Evolutionary conservation across 805 yeast species (phyloP), one percentile per base, ranked within the genome.

Genomic region (Sugiyamaella smithiae): DNA sequence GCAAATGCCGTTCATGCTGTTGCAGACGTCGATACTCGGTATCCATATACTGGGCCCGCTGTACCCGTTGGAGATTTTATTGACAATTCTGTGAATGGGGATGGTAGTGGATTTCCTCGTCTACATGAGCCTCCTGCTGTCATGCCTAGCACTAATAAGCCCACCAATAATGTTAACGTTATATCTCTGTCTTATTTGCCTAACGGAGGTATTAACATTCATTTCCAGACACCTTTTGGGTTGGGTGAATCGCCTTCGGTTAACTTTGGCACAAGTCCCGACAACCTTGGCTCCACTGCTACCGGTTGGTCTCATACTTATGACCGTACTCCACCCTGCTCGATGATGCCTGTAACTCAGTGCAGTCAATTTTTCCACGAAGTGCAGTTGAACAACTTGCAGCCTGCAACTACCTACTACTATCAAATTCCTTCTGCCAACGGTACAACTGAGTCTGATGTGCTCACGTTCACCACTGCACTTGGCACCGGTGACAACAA

Each of bases 321-420:
- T 40, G 24, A 35, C 19, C 37, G 61, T 14, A 57, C 63, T 5
- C 50, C 51, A 8, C 49, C 60, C 11, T 59, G 59, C 48, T 41
- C 50, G n/a, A 23, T 17, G 41, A 22, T 49, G 23, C 19, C 32
- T 5, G 31, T 52, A 6, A 52, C 55, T 12, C 31, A 24, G 29
- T 52, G 55, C 40, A 24, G 41, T 42, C 46, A 52, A 37, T 61
- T 56, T 52, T 44, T 50, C 45, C 55, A 57, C 45, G 60, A 59
- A 29, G 63, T 59, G 20, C 55, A 56, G 46, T 24, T 59, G 33
- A 40, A 46, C n/a, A 52, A 52, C 26, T 36, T 59, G 49, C 22
- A 45, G 36, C 55, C 61, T 7, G 50, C 48, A 14, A 56, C 60
- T 19, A 56, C 51, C 4, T 59, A 59, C 51, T 57, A 59, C 48